Base-by-base conservation (phyloP, 371 early-diverging fungal genomes). In the Rhizomucor pusillus region DNA sequence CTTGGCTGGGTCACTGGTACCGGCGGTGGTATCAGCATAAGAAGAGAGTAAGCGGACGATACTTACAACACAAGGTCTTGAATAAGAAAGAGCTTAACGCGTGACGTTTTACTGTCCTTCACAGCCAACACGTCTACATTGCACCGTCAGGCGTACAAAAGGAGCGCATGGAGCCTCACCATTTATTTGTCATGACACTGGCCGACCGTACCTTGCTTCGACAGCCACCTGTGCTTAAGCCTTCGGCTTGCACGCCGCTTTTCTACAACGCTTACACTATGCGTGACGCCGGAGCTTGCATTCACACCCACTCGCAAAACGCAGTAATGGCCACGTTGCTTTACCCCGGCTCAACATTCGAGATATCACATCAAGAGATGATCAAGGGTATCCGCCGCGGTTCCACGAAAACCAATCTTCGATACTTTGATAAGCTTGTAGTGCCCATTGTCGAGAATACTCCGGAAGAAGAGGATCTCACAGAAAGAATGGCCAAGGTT, bases 371-470 rank as follows among this genome's bases (percentile, higher is more conserved):
- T 66, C 96, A 95, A 72, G 98, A 98, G 69, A 97, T 97, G 97
- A 98, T 98, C 73, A 98, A 98, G 76, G 98, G 98, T 11, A 98
- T 98, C 54, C 78, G 91, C 39, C 81, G 83, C 47, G 97, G 94
- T 2, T 77, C 82, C 25, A 71, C 80, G 19, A 74, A 79, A 44
- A 67, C 76, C 1, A 85, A 81, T 60, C 69, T 85, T 33, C 55
- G 79, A 25, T 94, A 91, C 63, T 88, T 84, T 66, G 95, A 97
- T 63, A 89, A 73, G n/a, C 77, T 96, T 25, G 84, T 87, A 1
- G 93, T 98, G 1, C 98, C 98, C 2, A 96, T 98, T 59, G 87
- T 97, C 16, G 97, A 98, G 63, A 98, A 97, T 69, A 95, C 95
- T 22, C 90, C 96, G 1, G 85, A 90, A 58, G 98, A 98, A 67